Conservation (phyloP, 2,329 filamentous ascomycete species). For the Verticillium longisporum region DNA sequence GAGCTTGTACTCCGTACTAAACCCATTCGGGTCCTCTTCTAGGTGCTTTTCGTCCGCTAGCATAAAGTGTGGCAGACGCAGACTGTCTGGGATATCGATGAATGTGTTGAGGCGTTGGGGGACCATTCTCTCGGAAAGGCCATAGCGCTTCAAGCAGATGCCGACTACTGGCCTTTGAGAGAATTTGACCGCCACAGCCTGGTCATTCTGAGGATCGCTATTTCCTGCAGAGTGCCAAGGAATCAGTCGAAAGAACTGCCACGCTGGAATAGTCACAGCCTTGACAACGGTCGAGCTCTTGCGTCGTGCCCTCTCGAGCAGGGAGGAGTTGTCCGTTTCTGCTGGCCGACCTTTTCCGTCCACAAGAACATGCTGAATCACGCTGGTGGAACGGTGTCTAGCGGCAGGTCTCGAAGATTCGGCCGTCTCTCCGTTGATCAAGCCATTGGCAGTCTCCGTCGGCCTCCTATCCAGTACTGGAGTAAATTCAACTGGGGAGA, state of each 20-base stretch:
- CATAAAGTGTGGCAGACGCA: conserved; percentile 87
- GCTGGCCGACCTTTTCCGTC: conserved; percentile 41
- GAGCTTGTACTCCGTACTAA: conserved; percentile 88
- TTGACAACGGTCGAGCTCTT: conserved; percentile 52
- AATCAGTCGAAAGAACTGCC: conserved; percentile 94
- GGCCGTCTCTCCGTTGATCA: neutral
- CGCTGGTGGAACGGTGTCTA: conserved; percentile 48
- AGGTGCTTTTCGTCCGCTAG: conserved; percentile 64
- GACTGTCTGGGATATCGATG: conserved; percentile 77
- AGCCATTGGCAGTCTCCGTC: conserved; percentile 3
- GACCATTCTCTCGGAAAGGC: conserved; percentile 61
- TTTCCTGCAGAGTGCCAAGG: conserved; percentile 73
- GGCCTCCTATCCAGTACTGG: conserved; percentile 14
- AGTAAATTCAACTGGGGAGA: conserved; percentile 22
- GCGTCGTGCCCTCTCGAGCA: conserved; percentile 35
- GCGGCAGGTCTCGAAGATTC: conserved; percentile 21
- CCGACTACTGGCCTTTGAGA: conserved; percentile 79
- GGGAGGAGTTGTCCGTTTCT: conserved; percentile 30
- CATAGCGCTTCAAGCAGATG: conserved; percentile 88
- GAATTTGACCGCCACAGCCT: conserved; percentile 85
- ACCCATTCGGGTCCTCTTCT: conserved; percentile 47
- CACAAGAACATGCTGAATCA: conserved; percentile 54
- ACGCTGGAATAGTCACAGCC: conserved; percentile 90
- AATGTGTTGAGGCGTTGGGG: conserved; percentile 71
- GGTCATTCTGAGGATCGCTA: conserved; percentile 53